Percentiles rank a stretch among this genome's conserved stretches.
phyloP scores from a whole-genome alignment of 805 yeast genomes.

The Ogataea neopini region DNA sequence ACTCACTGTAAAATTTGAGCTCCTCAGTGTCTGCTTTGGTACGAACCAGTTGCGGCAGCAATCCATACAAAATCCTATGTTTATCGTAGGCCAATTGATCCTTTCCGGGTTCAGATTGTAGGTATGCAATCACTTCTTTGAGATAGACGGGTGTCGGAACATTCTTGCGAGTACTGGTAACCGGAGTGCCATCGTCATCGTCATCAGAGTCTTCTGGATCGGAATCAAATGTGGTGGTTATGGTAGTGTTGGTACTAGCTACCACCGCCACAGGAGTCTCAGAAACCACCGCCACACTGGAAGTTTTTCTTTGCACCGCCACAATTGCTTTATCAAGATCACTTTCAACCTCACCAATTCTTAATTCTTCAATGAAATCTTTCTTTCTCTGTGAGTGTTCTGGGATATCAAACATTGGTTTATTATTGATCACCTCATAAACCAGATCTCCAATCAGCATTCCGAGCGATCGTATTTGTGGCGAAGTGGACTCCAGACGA shows the following conservation, averaged over 20 bases:
- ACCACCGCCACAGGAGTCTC: neutral
- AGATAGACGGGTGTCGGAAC: constrained; percentile 63
- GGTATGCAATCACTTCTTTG: constrained; percentile 65
- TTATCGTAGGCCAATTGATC: constrained; percentile 50
- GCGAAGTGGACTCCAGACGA: constrained; percentile 52
- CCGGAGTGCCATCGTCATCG: constrained; percentile 39
- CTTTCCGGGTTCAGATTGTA: constrained; percentile 45
- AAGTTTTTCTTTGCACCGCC: neutral
- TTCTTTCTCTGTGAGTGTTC: constrained; percentile 25
- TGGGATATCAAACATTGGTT: constrained; percentile 33
- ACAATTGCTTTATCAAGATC: constrained; percentile 12
- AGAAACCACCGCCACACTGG: neutral
- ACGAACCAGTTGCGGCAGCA: constrained; percentile 61
- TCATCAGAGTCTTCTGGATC: constrained; percentile 52
- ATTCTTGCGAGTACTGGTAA: constrained; percentile 37
- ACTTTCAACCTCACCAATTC: neutral
- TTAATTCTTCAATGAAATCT: constrained; percentile 8
- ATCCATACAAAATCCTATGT: constrained; percentile 48
- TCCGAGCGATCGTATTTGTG: constrained; percentile 50
- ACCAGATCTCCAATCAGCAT: constrained; percentile 57
- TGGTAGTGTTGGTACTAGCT: neutral
- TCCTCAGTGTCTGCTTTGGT: constrained; percentile 68
- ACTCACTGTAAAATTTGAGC: constrained; percentile 55
- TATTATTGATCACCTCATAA: constrained; percentile 35
- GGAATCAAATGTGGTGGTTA: constrained; percentile 22